Conservation (phyloP, 768 basidiomycete species). For the Collybia mongolica region DNA sequence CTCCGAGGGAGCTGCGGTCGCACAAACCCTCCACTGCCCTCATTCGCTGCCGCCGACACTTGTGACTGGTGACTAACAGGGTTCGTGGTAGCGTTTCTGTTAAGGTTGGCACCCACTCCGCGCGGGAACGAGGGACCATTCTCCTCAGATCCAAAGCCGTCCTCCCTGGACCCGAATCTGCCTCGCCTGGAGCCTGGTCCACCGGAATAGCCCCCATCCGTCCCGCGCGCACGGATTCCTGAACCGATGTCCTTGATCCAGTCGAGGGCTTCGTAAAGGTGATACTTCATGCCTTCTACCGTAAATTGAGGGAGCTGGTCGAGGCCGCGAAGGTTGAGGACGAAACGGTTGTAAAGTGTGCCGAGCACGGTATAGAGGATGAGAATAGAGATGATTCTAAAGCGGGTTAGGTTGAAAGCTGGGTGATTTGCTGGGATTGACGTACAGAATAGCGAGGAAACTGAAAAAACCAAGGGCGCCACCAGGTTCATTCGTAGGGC, state of each 20-base stretch:
- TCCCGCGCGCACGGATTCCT: slow-evolving; percentile 20
- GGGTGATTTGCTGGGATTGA: slow-evolving; percentile 10
- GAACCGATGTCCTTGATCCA: slow-evolving; percentile 39
- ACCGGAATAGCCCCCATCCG: slow-evolving; percentile 15
- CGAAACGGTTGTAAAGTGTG: slow-evolving; percentile 76
- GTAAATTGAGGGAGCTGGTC: slow-evolving; percentile 74
- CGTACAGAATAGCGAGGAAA: slow-evolving; percentile 60
- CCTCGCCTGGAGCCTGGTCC: slow-evolving; percentile 6
- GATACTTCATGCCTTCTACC: slow-evolving; percentile 49
- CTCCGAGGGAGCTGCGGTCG: slow-evolving; percentile 24
- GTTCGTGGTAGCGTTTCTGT: slow-evolving; percentile 38
- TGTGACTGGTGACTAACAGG: slow-evolving; percentile 36
- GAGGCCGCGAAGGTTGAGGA: slow-evolving; percentile 67
- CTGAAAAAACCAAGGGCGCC: slow-evolving; percentile 50
- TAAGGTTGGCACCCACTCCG: slow-evolving; percentile 1
- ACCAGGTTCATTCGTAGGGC: slow-evolving; percentile 61
- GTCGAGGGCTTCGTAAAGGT: slow-evolving; percentile 39
- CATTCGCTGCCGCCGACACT: slow-evolving; percentile 13
- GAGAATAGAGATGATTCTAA: slow-evolving; percentile 54
- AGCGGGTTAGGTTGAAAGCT: neutral
- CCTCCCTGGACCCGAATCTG: slow-evolving; percentile 1
- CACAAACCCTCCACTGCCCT: slow-evolving; percentile 23
- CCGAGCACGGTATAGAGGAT: slow-evolving; percentile 67
- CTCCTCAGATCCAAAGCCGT: neutral
- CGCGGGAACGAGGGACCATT: neutral